Conservation (phyloP, 805 yeast species). For the Peterozyma toletana region DNA sequence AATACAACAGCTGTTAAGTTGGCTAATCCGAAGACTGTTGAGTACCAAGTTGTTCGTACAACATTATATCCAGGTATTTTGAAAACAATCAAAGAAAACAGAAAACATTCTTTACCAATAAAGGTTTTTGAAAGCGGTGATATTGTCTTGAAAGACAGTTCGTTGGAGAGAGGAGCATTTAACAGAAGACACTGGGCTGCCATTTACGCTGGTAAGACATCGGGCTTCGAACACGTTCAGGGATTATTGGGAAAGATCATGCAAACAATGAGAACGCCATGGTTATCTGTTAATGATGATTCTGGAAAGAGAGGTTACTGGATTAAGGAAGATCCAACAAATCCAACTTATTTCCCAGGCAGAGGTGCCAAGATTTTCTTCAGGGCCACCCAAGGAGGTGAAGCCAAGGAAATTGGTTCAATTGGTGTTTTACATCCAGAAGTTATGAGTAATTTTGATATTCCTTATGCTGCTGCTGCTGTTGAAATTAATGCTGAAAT, state of each 20-base stretch:
- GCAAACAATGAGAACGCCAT: constrained; percentile 90
- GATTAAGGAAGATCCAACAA: constrained; percentile 64
- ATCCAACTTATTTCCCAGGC: constrained; percentile 88
- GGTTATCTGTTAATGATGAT: constrained; percentile 52
- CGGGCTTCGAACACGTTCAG: constrained; percentile 92
- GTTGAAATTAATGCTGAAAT: constrained; percentile 88
- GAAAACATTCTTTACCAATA: constrained; percentile 92
- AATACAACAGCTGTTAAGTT: constrained; percentile 76
- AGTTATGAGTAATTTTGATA: constrained; percentile 78
- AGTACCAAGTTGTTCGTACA: constrained; percentile 97
- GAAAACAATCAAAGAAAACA: constrained; percentile 92
- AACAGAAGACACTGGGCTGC: constrained; percentile 96
- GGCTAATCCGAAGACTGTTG: constrained; percentile 94
- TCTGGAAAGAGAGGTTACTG: constrained; percentile 71
- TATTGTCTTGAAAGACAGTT: constrained; percentile 75
- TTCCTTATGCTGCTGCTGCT: constrained; percentile 87
- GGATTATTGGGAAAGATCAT: constrained; percentile 91
- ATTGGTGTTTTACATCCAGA: constrained; percentile 96
- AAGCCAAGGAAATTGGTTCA: constrained; percentile 60
- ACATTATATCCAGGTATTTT: constrained; percentile 88
- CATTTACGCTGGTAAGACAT: constrained; percentile 85
- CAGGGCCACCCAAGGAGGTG: constrained; percentile 55
- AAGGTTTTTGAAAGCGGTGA: constrained; percentile 95
- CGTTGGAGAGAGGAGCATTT: constrained; percentile 79
- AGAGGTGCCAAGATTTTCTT: constrained; percentile 88